These are phyloP conservation scores for Sugiyamaella lignohabitans DNA, from an alignment of 805 yeast genomes.

Conservation along the genomic window DNA sequence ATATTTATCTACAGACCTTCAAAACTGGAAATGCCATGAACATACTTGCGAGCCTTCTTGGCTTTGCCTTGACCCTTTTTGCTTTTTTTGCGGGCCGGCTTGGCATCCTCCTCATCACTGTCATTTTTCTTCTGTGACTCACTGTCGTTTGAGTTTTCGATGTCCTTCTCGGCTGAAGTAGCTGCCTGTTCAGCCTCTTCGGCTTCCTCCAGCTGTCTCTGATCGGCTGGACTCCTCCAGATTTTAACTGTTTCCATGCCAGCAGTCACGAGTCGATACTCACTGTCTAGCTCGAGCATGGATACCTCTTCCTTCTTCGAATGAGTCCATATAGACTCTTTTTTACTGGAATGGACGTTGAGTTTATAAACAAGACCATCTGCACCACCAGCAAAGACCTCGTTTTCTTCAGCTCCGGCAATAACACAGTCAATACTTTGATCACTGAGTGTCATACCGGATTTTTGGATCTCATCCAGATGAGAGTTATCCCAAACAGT, in stretches of 20 bases:
- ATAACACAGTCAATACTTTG: conserved; percentile 22
- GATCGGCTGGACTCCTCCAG: conserved; percentile 44
- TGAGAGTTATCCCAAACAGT: conserved; percentile 76
- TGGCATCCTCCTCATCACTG: conserved; percentile 10
- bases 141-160: conserved; percentile 13
- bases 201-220: conserved; percentile 12
- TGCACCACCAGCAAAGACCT: conserved; percentile 23
- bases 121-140: conserved; percentile 10
- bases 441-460: conserved; percentile 57
- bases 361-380: conserved; percentile 54
- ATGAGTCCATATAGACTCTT: conserved; percentile 27
- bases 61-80: conserved; percentile 14
- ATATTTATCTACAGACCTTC: conserved; percentile 17
- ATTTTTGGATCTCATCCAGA: conserved; percentile 59
- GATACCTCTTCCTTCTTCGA: conserved; percentile 51
- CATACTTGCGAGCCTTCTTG: conserved; percentile 8
- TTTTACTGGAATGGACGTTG: conserved; percentile 55
- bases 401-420: conserved; percentile 20
- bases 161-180: conserved; percentile 16
- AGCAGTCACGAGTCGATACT: conserved; percentile 71
- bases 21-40: conserved; percentile 18
- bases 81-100: conserved; percentile 12
- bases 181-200: conserved; percentile 14
- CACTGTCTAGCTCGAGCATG: conserved; percentile 68
- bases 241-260: conserved; percentile 78